phyloP scores from a whole-genome alignment of 805 yeast species.

The Debaryomyces castellii region DNA sequence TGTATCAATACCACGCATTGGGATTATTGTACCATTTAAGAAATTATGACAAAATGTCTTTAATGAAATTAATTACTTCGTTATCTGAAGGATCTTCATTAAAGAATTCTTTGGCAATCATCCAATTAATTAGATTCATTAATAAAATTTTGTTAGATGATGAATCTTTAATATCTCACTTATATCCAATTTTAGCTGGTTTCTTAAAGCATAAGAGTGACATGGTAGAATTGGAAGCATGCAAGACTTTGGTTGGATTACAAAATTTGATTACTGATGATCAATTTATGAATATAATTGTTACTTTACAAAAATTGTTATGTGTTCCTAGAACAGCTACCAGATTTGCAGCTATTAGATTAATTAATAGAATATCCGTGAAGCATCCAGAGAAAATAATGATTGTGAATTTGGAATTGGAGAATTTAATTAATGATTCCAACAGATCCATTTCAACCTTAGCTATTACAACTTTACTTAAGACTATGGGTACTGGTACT shows the following conservation, averaged over 20 bases:
- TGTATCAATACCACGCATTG: constrained; percentile 93
- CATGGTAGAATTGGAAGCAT: constrained; percentile 89
- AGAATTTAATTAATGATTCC: constrained; percentile 79
- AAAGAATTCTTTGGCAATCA: constrained; percentile 78
- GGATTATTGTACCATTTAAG: constrained; percentile 86
- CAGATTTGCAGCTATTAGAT: constrained; percentile 90
- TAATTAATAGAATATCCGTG: constrained; percentile 81
- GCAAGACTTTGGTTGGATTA: constrained; percentile 63
- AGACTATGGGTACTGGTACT: constrained; percentile 80
- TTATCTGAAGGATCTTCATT: constrained; percentile 60
- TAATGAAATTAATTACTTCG: constrained; percentile 84
- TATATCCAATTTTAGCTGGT: constrained; percentile 63
- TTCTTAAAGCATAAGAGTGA: constrained; percentile 82
- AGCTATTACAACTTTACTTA: constrained; percentile 93
- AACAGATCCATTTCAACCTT: constrained; percentile 93
- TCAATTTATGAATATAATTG: constrained; percentile 68
- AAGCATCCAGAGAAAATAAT: constrained; percentile 76
- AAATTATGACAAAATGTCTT: constrained; percentile 90
- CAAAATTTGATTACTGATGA: constrained; percentile 58
- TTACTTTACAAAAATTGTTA: constrained; percentile 71
- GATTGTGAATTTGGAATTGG: constrained; percentile 81
- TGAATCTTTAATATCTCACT: constrained; percentile 54
- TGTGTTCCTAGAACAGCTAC: constrained; percentile 88
- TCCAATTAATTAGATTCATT: constrained; percentile 81
- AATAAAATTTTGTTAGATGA: constrained; percentile 74